A percentile compares a stretch with the other conserved stretches of the same genome.
Evolutionary conservation across 1,284 basidiomycete species (phyloP).

Genomic region (Leccinum griseonigrum): DNA sequence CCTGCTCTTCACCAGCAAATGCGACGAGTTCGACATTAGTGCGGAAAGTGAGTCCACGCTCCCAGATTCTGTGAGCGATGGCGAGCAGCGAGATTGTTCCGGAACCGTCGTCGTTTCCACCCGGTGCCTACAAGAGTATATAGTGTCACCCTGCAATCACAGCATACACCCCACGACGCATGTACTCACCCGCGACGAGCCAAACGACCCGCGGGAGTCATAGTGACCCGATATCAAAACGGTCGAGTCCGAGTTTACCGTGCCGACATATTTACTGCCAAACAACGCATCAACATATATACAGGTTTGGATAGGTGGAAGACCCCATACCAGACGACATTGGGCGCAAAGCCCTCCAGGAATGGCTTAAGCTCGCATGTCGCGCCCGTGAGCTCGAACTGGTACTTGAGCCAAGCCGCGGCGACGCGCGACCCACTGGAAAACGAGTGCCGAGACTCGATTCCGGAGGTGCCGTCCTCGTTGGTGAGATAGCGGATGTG

Average conservation of each 20-base stretch:
- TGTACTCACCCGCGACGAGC: conserved; percentile 36
- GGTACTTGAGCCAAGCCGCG: conserved; percentile 71
- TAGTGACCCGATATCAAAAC: conserved; percentile 82
- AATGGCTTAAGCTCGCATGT: conserved; percentile 66
- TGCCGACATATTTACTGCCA: conserved; percentile 52
- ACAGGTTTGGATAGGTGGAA: not conserved
- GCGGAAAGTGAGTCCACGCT: conserved; percentile 59
- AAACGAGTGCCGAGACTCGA: conserved; percentile 79
- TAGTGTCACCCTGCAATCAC: not conserved
- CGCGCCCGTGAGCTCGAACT: conserved; percentile 73
- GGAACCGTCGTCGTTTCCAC: conserved; percentile 78
- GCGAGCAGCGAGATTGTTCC: conserved; percentile 74
- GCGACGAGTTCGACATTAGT: conserved; percentile 67
- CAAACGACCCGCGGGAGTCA: conserved; percentile 85
- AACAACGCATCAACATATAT: not conserved
- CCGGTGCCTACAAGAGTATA: conserved; percentile 31
- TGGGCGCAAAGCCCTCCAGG: conserved; percentile 73
- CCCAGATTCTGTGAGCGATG: conserved; percentile 69
- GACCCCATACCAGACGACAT: conserved; percentile 70
- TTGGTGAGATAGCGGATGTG: conserved; percentile 82
- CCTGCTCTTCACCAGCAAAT: conserved; percentile 76
- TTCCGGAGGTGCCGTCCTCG: conserved; percentile 64
- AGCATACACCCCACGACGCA: not conserved
- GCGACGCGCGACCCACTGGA: conserved; percentile 64
- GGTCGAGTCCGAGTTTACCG: conserved; percentile 44